Evolutionary conservation across 208 protist species (phyloP).

Genomic region (Trypanosoma brucei): DNA sequence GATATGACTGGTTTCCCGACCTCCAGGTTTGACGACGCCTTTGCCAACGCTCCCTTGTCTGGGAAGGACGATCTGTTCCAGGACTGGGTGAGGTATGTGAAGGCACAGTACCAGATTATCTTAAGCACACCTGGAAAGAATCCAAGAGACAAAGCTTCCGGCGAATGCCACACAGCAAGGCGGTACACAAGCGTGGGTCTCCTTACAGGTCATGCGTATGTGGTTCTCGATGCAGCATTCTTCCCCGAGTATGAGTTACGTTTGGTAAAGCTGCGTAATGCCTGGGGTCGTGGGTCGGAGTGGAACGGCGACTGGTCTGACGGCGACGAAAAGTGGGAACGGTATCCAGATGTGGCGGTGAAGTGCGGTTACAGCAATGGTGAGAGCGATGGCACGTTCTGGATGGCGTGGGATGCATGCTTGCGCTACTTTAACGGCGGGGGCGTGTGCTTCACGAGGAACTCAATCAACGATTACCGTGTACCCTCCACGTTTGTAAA

Average conservation of each 20-base stretch:
- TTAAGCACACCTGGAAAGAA: conserved; percentile 64
- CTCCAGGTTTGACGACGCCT: conserved; percentile 55
- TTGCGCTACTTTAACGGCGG: conserved; percentile 85
- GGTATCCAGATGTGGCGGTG: conserved; percentile 65
- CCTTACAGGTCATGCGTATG: conserved; percentile 60
- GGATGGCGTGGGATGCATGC: conserved; percentile 75
- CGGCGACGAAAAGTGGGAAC: conserved; percentile 65
- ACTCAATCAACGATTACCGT: conserved; percentile 69
- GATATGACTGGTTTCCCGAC: conserved; percentile 77
- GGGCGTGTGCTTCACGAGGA: conserved; percentile 69
- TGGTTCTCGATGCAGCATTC: conserved; percentile 53
- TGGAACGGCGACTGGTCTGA: conserved; percentile 79
- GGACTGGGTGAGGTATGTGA: conserved; percentile 32
- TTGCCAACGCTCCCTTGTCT: conserved; percentile 16
- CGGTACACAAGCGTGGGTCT: conserved; percentile 56
- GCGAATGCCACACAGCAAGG: conserved; percentile 21
- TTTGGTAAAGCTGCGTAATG: conserved; percentile 72
- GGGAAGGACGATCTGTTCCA: conserved; percentile 43
- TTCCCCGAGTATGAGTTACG: conserved; percentile 45
- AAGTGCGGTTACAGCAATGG: conserved; percentile 55
- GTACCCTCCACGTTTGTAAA: conserved; percentile 68
- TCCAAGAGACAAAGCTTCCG: conserved; percentile 25
- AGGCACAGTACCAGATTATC: conserved; percentile 60
- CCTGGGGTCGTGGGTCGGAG: conserved; percentile 49
- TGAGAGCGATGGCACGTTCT: conserved; percentile 59